These are phyloP conservation scores for Wallemia mellicola DNA, from an alignment of 1,284 basidiomycete genomes.

Conservation along the genomic window DNA sequence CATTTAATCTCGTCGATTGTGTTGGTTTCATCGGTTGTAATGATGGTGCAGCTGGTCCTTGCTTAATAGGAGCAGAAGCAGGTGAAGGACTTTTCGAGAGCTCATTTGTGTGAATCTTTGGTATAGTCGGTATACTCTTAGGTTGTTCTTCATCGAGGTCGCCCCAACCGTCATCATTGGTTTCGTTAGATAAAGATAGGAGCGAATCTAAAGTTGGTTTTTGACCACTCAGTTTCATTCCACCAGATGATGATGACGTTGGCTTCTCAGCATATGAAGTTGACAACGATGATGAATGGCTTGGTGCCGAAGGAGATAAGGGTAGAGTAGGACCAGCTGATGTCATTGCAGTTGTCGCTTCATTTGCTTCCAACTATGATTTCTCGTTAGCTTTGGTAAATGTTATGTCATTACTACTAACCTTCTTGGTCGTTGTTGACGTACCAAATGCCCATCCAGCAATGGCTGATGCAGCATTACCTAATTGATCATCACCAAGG, in stretches of 20 bases:
- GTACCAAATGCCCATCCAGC: constrained; percentile 61
- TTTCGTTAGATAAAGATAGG: background rate
- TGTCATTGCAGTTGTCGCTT: background rate
- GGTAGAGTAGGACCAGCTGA: background rate
- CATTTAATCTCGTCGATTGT: background rate
- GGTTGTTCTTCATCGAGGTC: background rate
- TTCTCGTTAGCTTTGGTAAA: no score
- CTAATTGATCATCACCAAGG: constrained; percentile 28
- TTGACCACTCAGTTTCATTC: background rate
- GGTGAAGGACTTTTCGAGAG: background rate
- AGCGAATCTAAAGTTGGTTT: no score
- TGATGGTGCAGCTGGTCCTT: background rate
- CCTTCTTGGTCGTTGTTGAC: constrained; percentile 49
- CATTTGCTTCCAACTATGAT: background rate
- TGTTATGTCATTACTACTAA: constrained; percentile 13
- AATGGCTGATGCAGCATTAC: constrained; percentile 60
- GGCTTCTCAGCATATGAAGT: background rate
- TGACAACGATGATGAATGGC: background rate
- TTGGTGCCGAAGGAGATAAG: background rate
- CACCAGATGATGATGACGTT: background rate
- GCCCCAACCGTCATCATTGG: background rate
- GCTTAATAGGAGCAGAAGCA: background rate
- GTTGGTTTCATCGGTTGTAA: background rate
- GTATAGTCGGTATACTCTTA: background rate
- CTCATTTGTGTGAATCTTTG: background rate